Evolutionary conservation across 2,329 filamentous ascomycete species (phyloP).

Genomic region (Trichoderma brevicompactum): DNA sequence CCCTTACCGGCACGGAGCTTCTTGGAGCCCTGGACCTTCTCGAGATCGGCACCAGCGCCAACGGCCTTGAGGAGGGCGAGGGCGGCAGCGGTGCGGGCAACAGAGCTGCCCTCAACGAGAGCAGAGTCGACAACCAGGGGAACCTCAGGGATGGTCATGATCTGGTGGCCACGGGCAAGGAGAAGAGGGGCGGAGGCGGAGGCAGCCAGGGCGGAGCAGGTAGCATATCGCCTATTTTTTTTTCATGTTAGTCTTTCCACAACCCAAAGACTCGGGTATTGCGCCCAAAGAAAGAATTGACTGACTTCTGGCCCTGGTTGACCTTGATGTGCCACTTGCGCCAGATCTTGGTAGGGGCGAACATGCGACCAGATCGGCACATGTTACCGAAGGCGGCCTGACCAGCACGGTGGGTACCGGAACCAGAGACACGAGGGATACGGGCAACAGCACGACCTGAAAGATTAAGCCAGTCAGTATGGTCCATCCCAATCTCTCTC

Average conservation of each 20-base stretch:
- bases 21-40: slow-evolving; percentile 95
- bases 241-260: slow-evolving; percentile 33
- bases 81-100: slow-evolving; percentile 88
- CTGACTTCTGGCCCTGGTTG: slow-evolving; percentile 96
- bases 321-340: slow-evolving; percentile 99
- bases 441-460: slow-evolving; percentile 97
- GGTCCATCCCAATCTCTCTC: background rate
- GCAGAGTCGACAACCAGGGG: slow-evolving; percentile 94
- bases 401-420: slow-evolving; percentile 99
- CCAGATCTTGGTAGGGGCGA: slow-evolving; percentile 99
- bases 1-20: slow-evolving; percentile 99
- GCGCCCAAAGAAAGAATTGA: slow-evolving; percentile 31
- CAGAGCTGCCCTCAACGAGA: slow-evolving; percentile 76
- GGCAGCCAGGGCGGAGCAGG: slow-evolving; percentile 94
- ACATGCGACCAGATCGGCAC: slow-evolving; percentile 99
- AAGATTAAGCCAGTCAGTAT: slow-evolving; percentile 20
- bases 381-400: slow-evolving; percentile 99
- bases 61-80: slow-evolving; percentile 86
- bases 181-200: slow-evolving; percentile 94
- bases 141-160: slow-evolving; percentile 91
- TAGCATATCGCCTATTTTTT: slow-evolving; percentile 82
- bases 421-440: slow-evolving; percentile 99
- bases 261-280: background rate
- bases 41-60: slow-evolving; percentile 86
- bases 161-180: slow-evolving; percentile 94